Evolutionary conservation across 2,329 filamentous ascomycete genomes (phyloP).

Genomic region (Pseudopyrenochaeta lycopersici): DNA sequence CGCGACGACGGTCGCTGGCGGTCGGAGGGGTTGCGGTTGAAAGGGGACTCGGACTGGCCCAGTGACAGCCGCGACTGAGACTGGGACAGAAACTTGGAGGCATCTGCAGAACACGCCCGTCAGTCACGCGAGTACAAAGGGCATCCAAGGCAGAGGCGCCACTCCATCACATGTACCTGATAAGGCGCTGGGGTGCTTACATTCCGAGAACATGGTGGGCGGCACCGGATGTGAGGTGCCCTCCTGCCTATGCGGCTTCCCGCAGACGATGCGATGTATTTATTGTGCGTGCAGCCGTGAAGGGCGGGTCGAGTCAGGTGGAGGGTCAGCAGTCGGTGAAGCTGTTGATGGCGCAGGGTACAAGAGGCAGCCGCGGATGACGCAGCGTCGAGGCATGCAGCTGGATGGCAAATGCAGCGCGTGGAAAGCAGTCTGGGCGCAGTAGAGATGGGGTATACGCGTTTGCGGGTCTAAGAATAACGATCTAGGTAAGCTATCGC

Average conservation of each 20-base stretch:
- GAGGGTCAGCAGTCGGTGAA: slow-evolving; percentile 39
- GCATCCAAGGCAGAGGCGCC: slow-evolving; percentile 37
- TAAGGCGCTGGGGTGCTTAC: slow-evolving; percentile 64
- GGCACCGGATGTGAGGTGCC: slow-evolving; percentile 15
- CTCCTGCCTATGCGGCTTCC: slow-evolving; percentile 29
- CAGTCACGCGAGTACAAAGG: slow-evolving; percentile 53
- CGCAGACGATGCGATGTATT: slow-evolving; percentile 24
- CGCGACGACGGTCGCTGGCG: slow-evolving; percentile 56
- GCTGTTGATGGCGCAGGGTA: slow-evolving; percentile 32
- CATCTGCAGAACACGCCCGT: slow-evolving; percentile 70
- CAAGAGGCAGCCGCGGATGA: slow-evolving; percentile 40
- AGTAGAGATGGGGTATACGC: background rate
- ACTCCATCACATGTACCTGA: slow-evolving; percentile 44
- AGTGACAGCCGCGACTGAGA: slow-evolving; percentile 89
- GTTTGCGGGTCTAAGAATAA: slow-evolving; percentile 12
- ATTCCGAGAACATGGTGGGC: slow-evolving; percentile 82
- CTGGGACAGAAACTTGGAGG: slow-evolving; percentile 96
- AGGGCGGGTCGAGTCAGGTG: slow-evolving; percentile 32
- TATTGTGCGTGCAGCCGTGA: slow-evolving; percentile 30
- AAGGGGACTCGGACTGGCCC: slow-evolving; percentile 62
- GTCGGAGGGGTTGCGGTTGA: slow-evolving; percentile 59
- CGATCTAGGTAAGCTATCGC: slow-evolving; percentile 6
- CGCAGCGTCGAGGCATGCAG: slow-evolving; percentile 43
- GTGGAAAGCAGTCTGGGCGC: slow-evolving; percentile 1
- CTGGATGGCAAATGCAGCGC: slow-evolving; percentile 14